Percentiles rank a stretch among this genome's conserved stretches.
phyloP scores from a whole-genome alignment of 179 eudicot species.

The Silene vulgaris region DNA sequence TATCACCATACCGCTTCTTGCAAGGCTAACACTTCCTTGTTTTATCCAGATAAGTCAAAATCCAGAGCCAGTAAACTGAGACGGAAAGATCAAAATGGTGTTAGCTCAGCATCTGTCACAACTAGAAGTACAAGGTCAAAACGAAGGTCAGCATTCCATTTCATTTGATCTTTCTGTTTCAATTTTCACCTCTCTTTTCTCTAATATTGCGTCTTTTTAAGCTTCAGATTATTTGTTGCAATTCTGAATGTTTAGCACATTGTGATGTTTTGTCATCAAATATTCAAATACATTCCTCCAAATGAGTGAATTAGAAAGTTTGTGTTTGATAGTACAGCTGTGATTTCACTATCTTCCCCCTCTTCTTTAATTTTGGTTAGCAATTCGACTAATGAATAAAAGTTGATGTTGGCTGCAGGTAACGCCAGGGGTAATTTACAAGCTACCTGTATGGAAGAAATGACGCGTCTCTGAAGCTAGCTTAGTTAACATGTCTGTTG shows the following conservation, averaged over 20 bases:
- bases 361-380: neutral
- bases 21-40: neutral
- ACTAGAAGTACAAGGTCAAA: constrained; percentile 41
- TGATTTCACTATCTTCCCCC: neutral
- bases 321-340: neutral
- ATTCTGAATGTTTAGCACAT: neutral
- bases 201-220: neutral
- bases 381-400: neutral
- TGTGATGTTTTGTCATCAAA: neutral
- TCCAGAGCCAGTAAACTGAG: constrained; percentile 41
- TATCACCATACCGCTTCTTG: neutral
- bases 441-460: too few relatives aligned
- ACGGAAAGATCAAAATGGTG: constrained; percentile 30
- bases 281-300: neutral
- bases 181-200: neutral
- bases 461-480: neutral
- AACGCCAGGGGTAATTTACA: neutral
- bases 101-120: constrained; percentile 31
- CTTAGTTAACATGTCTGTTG: neutral
- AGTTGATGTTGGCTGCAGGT: constrained; percentile 25
- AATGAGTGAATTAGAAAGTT: neutral
- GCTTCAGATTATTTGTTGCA: neutral
- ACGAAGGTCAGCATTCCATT: constrained; percentile 35
- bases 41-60: constrained; percentile 23
- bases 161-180: neutral